Evolutionary conservation across 164 flowering plant genomes (phyloP).

Genomic region (Liquidambar formosana): DNA sequence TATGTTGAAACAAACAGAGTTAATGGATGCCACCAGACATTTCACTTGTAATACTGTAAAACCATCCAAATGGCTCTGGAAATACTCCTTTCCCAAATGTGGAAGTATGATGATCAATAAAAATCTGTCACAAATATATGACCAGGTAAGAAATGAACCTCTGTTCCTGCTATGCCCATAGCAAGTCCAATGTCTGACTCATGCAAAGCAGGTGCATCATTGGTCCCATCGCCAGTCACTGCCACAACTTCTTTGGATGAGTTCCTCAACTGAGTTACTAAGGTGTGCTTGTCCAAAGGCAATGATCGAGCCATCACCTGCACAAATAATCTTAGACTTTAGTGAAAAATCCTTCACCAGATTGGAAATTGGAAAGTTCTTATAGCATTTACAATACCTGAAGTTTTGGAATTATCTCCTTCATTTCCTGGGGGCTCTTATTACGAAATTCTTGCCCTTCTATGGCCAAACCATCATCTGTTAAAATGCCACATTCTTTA

Average conservation of each 20-base stretch:
- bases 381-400: slow-evolving; percentile 33
- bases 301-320: slow-evolving; percentile 72
- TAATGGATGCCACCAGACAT: no score
- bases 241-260: slow-evolving; percentile 54
- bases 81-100: no score
- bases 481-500: slow-evolving; percentile 71
- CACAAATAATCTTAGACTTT: slow-evolving; percentile 2
- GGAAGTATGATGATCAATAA: no score
- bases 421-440: slow-evolving; percentile 41
- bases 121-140: no score
- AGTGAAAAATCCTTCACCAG: not conserved
- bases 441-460: slow-evolving; percentile 58
- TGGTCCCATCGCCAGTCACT: slow-evolving; percentile 71
- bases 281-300: slow-evolving; percentile 57
- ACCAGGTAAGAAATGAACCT: slow-evolving; percentile 32
- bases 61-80: no score
- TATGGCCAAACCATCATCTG: slow-evolving; percentile 59
- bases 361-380: not conserved
- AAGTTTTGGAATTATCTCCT: slow-evolving; percentile 48
- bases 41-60: no score
- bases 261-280: slow-evolving; percentile 45
- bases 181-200: slow-evolving; percentile 72
- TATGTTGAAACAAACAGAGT: no score
- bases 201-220: slow-evolving; percentile 69
- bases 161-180: slow-evolving; percentile 76